A percentile compares a stretch with the other conserved stretches of the same genome.
Evolutionary conservation across 176 grass and related monocot species (phyloP).

Genomic region (Melocanna baccifera): DNA sequence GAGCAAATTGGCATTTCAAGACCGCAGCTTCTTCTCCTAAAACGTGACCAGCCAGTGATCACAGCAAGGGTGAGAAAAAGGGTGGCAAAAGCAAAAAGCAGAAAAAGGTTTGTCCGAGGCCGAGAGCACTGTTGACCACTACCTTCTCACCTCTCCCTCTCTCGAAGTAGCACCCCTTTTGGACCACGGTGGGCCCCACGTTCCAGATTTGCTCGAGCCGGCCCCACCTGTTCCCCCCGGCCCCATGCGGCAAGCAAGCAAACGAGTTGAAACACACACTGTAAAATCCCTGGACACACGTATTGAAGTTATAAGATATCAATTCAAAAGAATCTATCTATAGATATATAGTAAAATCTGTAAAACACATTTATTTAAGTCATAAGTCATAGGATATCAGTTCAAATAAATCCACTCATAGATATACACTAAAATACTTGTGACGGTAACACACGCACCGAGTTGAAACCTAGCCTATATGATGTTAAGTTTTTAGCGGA

Average conservation of each 20-base stretch:
- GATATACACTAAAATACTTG: too few relatives aligned
- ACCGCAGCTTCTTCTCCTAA: neutral
- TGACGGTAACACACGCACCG: constrained; percentile 29
- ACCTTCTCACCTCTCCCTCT: neutral
- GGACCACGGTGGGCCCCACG: neutral
- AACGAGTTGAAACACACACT: neutral
- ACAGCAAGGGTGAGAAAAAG: neutral
- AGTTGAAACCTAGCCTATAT: too few relatives aligned
- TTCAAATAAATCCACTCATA: too few relatives aligned
- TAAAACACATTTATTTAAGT: too few relatives aligned
- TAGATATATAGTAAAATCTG: too few relatives aligned
- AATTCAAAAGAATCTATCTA: too few relatives aligned
- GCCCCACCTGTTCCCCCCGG: neutral
- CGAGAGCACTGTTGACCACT: constrained; percentile 13
- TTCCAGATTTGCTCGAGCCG: neutral
- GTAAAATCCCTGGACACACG: neutral
- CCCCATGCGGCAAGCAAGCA: neutral
- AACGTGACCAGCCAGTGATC: neutral
- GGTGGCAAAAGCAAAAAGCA: neutral
- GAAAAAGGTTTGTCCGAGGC: neutral
- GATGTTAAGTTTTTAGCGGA: too few relatives aligned
- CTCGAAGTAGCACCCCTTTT: neutral
- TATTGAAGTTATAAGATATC: too few relatives aligned
- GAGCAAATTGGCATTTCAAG: neutral
- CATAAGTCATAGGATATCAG: too few relatives aligned